These are phyloP conservation scores for Quillaja saponaria DNA, from an alignment of 306 rosid genomes.

Conservation along the genomic window DNA sequence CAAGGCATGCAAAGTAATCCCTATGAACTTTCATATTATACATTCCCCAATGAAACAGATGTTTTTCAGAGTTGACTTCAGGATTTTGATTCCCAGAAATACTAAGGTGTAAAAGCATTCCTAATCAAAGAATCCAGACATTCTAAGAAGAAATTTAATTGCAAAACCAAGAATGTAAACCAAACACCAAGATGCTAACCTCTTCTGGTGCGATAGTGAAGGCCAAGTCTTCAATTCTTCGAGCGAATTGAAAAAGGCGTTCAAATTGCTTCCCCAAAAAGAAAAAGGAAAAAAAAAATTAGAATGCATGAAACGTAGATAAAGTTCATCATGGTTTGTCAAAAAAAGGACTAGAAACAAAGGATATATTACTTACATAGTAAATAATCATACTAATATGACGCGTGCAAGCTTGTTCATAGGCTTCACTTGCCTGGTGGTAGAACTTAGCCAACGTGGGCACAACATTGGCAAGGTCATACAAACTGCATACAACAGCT, in stretches of 20 bases:
- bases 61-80: too few species aligned
- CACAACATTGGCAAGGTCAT: constrained; percentile 93
- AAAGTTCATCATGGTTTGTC: constrained; percentile 3
- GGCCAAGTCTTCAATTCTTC: constrained; percentile 84
- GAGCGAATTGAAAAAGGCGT: constrained; percentile 91
- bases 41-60: too few species aligned
- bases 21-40: too few species aligned
- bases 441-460: constrained; percentile 97
- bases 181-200: constrained; percentile 49
- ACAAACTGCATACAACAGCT: constrained; percentile 59
- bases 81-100: too few species aligned
- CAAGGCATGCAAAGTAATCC: too few species aligned
- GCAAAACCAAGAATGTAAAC: constrained; percentile 6
- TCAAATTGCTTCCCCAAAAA: constrained; percentile 77
- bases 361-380: constrained; percentile 54
- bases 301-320: neutral
- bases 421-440: constrained; percentile 98
- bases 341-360: constrained; percentile 4
- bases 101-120: neutral
- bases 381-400: constrained; percentile 87
- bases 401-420: constrained; percentile 94
- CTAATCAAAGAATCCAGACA: constrained; percentile 9
- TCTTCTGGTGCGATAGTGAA: constrained; percentile 81
- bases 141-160: constrained; percentile 22
- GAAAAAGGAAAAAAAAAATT: neutral